These are phyloP conservation scores for Fabrea salina DNA, from an alignment of 169 alveolate species.

Conservation along the genomic window DNA sequence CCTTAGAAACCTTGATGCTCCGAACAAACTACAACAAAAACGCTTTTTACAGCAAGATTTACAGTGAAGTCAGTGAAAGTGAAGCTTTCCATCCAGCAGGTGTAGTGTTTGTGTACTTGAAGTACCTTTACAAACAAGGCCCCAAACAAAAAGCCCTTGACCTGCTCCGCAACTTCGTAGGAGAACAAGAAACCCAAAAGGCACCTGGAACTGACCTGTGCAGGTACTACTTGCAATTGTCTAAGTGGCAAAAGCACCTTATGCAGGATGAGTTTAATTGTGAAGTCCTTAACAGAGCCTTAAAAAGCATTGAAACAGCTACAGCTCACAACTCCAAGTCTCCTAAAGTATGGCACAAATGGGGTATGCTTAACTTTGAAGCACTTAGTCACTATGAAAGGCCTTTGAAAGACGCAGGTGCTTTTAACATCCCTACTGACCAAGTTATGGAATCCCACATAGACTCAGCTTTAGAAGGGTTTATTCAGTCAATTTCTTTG, in stretches of 20 bases:
- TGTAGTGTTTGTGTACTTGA: slow-evolving; percentile 44
- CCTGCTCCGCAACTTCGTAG: slow-evolving; percentile 35
- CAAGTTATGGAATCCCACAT: slow-evolving; percentile 58
- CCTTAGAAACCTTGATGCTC: slow-evolving; percentile 41
- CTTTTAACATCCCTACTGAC: neutral
- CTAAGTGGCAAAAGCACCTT: slow-evolving; percentile 81
- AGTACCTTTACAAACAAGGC: slow-evolving; percentile 39
- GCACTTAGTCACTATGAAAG: slow-evolving; percentile 57
- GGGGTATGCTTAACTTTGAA: slow-evolving; percentile 82
- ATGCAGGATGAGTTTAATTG: slow-evolving; percentile 56
- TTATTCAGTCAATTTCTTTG: slow-evolving; percentile 70
- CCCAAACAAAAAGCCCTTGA: slow-evolving; percentile 47
- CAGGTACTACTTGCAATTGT: slow-evolving; percentile 71
- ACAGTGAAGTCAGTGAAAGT: slow-evolving; percentile 25
- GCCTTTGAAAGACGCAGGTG: slow-evolving; percentile 25
- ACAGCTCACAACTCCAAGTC: slow-evolving; percentile 63
- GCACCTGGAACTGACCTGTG: slow-evolving; percentile 36
- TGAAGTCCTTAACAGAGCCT: slow-evolving; percentile 50
- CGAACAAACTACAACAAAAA: slow-evolving; percentile 18
- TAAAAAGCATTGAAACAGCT: slow-evolving; percentile 63
- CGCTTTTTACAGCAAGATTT: slow-evolving; percentile 17
- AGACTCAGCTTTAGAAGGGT: slow-evolving; percentile 80
- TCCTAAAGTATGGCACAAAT: slow-evolving; percentile 86
- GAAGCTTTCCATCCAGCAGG: slow-evolving; percentile 41
- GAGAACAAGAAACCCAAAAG: slow-evolving; percentile 46